Evolutionary conservation across 768 basidiomycete genomes (phyloP).

Genomic region (Lentinula raphanica): DNA sequence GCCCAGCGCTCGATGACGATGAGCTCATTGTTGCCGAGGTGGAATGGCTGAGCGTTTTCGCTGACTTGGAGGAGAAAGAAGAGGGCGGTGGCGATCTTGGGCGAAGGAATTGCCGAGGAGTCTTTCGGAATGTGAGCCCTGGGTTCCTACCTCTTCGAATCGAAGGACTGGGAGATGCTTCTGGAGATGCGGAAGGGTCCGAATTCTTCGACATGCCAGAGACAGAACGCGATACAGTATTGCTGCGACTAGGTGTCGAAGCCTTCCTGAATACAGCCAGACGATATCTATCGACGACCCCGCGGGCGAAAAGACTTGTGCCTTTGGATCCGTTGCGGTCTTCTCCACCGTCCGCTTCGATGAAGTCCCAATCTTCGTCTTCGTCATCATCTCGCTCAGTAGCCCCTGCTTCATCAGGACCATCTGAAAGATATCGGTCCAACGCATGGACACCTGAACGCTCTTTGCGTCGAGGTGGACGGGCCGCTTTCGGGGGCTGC

Average conservation of each 20-base stretch:
- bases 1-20: slow-evolving; percentile 3
- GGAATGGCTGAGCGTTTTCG: neutral
- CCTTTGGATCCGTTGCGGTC: slow-evolving; percentile 79
- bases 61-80: slow-evolving; percentile 35
- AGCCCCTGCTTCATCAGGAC: slow-evolving; percentile 36
- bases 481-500: slow-evolving; percentile 13
- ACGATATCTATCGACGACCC: slow-evolving; percentile 83
- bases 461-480: slow-evolving; percentile 63
- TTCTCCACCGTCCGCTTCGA: slow-evolving; percentile 77
- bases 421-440: slow-evolving; percentile 65
- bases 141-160: slow-evolving; percentile 63
- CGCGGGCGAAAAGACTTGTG: slow-evolving; percentile 82
- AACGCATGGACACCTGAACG: slow-evolving; percentile 72
- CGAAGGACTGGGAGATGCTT: slow-evolving; percentile 42
- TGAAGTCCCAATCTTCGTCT: slow-evolving; percentile 90
- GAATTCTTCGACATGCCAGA: slow-evolving; percentile 51
- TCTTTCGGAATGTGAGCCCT: slow-evolving; percentile 67
- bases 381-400: slow-evolving; percentile 52
- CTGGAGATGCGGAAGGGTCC: slow-evolving; percentile 39
- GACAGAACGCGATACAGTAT: slow-evolving; percentile 39
- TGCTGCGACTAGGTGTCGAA: slow-evolving; percentile 52
- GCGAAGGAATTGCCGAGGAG: slow-evolving; percentile 66
- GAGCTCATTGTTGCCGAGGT: slow-evolving; percentile 4
- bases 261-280: slow-evolving; percentile 82
- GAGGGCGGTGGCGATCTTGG: slow-evolving; percentile 47